phyloP scores from a whole-genome alignment of 345 rosid genomes.

The Eucalyptus curtisii region DNA sequence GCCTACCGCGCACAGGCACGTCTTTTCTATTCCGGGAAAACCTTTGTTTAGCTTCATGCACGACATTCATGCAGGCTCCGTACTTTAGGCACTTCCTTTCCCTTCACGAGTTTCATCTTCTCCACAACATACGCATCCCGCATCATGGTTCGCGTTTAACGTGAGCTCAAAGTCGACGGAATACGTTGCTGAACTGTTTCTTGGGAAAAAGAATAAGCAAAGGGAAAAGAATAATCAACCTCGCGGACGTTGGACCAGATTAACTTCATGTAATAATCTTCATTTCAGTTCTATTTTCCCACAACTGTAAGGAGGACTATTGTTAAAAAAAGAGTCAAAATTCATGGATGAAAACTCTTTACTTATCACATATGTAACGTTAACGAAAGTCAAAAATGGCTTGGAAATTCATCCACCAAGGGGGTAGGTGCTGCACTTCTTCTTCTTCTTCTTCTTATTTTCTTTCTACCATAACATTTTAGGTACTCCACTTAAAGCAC shows the following conservation, averaged over 20 bases:
- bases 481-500: neutral
- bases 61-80: neutral
- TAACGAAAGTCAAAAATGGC: neutral
- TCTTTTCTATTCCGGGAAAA: neutral
- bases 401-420: neutral
- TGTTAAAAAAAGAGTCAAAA: neutral
- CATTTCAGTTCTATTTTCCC: neutral
- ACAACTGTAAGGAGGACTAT: neutral
- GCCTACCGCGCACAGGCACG: conserved; percentile 16
- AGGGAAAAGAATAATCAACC: neutral
- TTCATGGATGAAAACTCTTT: neutral
- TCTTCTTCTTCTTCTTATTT: neutral
- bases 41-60: neutral
- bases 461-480: neutral
- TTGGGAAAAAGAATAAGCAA: neutral
- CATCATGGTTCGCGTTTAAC: neutral
- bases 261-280: neutral
- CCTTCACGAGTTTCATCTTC: neutral
- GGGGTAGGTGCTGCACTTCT: neutral
- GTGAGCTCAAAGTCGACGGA: neutral
- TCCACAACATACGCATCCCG: neutral
- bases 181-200: neutral
- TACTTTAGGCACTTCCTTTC: neutral
- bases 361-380: neutral
- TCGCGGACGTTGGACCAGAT: neutral